Percentiles rank a stretch among this genome's conserved stretches.
These are phyloP conservation scores for Sanghuangporus baumii DNA, from an alignment of 1,284 basidiomycete species.

Conservation along the genomic window DNA sequence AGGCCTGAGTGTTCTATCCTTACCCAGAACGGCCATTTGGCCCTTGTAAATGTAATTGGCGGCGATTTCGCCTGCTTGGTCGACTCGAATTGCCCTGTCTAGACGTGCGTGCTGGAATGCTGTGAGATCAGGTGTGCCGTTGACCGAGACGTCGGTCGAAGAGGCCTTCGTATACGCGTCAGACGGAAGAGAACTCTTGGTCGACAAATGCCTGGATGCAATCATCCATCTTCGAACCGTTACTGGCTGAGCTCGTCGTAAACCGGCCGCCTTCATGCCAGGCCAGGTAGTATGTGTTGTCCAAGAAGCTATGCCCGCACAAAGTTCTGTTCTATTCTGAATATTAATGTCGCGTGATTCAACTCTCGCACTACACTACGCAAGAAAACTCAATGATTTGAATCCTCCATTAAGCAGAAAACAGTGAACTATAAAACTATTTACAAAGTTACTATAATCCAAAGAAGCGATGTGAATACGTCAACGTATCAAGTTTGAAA, in stretches of 20 bases:
- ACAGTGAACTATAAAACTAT: background rate
- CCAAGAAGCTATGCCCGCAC: background rate
- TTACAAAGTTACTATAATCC: background rate
- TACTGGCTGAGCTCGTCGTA: background rate
- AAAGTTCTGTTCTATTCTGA: too few relatives aligned
- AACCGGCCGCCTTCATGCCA: background rate
- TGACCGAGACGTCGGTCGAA: background rate
- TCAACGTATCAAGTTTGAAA: background rate
- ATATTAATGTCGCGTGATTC: background rate
- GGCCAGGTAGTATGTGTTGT: background rate
- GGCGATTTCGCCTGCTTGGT: constrained; percentile 90
- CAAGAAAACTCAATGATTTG: background rate
- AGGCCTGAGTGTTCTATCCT: constrained; percentile 54
- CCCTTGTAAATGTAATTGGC: constrained; percentile 92
- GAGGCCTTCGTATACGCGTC: constrained; percentile 8
- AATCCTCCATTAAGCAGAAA: background rate
- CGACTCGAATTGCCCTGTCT: constrained; percentile 71
- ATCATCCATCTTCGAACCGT: background rate
- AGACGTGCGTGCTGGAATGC: constrained; percentile 26
- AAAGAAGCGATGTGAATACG: background rate
- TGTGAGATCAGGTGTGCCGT: constrained; percentile 1
- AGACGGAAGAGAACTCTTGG: constrained; percentile 1
- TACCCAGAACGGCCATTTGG: constrained; percentile 67
- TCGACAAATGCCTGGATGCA: background rate
- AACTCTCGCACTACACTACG: background rate